Evolutionary conservation across 192 early-diverging fungal genomes (phyloP).

Genomic region (Coemansia sp.): DNA sequence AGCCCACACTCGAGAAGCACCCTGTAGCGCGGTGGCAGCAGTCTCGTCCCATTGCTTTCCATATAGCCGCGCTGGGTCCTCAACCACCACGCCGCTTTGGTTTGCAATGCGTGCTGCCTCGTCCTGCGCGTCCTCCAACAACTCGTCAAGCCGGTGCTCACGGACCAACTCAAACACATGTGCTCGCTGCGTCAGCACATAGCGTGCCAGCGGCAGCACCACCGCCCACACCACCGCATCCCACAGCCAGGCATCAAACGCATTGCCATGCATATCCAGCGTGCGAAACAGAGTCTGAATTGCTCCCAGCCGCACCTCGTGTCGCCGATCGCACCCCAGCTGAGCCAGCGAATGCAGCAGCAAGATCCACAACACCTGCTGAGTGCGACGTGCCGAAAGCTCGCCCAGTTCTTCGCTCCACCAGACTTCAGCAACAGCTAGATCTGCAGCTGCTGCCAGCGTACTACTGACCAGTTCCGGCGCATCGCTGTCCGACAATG

Average conservation of each 20-base stretch:
- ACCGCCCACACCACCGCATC: constrained; percentile 82
- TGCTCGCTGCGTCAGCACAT: constrained; percentile 21
- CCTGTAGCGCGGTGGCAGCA: constrained; percentile 33
- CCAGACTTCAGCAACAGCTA: constrained; percentile 14
- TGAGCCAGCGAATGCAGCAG: constrained; percentile 78
- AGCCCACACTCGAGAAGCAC: constrained; percentile 25
- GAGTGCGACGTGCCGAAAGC: constrained; percentile 5
- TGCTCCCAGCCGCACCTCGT: constrained; percentile 91
- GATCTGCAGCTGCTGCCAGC: constrained; percentile 3
- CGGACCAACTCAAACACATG: constrained; percentile 13
- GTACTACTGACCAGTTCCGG: constrained; percentile 5
- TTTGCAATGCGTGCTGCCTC: constrained; percentile 15
- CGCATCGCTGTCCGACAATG: neutral
- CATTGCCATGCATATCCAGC: constrained; percentile 81
- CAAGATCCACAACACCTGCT: constrained; percentile 81
- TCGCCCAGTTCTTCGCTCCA: constrained; percentile 25
- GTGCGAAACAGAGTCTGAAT: constrained; percentile 94
- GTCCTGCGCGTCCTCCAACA: constrained; percentile 15
- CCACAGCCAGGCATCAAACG: constrained; percentile 74
- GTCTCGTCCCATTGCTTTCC: constrained; percentile 50
- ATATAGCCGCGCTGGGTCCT: constrained; percentile 36
- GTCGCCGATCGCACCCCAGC: constrained; percentile 78
- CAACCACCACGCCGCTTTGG: constrained; percentile 37
- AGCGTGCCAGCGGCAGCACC: constrained; percentile 68
- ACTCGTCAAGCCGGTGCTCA: constrained; percentile 4